phyloP scores from a whole-genome alignment of 768 basidiomycete species.

The Cyclocybe aegerita region DNA sequence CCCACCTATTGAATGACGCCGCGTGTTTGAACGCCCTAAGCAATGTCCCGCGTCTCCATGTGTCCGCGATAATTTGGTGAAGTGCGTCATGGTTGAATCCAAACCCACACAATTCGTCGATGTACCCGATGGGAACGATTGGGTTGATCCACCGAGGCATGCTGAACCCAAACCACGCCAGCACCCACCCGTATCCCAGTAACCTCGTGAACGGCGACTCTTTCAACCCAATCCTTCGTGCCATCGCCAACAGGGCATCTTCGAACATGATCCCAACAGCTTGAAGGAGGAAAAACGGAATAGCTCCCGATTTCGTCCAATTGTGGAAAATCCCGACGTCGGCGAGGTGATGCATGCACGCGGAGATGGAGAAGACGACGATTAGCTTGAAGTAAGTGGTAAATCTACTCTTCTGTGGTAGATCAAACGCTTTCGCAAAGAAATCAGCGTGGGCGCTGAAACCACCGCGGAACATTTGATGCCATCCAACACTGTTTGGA shows the following conservation, averaged over 20 bases:
- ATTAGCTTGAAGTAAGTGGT: constrained; percentile 29
- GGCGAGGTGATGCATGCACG: constrained; percentile 22
- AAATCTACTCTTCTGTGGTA: constrained; percentile 20
- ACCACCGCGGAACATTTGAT: constrained; percentile 30
- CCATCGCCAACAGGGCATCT: background rate
- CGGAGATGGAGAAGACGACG: constrained; percentile 32
- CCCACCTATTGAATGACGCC: too few relatives aligned
- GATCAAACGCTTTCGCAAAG: constrained; percentile 20
- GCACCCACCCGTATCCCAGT: background rate
- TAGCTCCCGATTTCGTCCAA: background rate
- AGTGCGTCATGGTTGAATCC: too few relatives aligned
- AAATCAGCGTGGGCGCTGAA: constrained; percentile 24
- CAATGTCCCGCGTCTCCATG: too few relatives aligned
- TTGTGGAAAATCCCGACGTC: background rate
- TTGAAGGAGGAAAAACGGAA: background rate
- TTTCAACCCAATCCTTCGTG: background rate
- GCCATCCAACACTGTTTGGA: constrained; percentile 26
- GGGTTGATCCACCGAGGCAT: background rate
- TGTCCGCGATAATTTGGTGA: too few relatives aligned
- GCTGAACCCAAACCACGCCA: background rate
- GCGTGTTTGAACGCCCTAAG: too few relatives aligned
- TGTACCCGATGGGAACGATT: too few relatives aligned
- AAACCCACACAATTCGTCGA: too few relatives aligned
- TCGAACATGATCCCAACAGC: background rate
- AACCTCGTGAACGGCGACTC: background rate